Percentiles rank a stretch among this genome's conserved stretches.
Conservation (phyloP, 78 protist species). For the Cyanophora paradoxa region DNA sequence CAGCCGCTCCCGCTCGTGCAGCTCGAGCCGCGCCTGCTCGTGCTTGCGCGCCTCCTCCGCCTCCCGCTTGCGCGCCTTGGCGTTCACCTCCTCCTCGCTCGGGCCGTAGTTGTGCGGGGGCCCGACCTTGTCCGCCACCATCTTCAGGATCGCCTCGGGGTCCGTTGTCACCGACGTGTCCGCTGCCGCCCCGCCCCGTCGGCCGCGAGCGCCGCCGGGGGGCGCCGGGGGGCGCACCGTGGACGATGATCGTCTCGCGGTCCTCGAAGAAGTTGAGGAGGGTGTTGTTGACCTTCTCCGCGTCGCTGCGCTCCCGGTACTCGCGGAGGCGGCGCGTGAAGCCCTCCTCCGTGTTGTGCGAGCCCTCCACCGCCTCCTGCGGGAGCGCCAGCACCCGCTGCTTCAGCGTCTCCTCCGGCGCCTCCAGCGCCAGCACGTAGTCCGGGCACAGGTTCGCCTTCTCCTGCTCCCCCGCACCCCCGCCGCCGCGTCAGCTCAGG, state of each 20-base stretch:
- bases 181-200: too few species aligned
- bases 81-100: not conserved
- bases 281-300: not conserved
- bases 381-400: constrained; percentile 9
- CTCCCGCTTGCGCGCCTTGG: too few species aligned
- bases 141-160: not conserved
- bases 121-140: not conserved
- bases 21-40: not conserved
- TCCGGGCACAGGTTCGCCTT: too few species aligned
- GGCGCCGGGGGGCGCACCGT: too few species aligned
- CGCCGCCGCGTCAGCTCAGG: too few species aligned
- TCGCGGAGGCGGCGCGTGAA: not conserved
- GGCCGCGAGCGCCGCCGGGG: too few species aligned
- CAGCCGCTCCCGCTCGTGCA: not conserved
- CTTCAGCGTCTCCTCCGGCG: constrained; percentile 21
- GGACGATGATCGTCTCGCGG: too few species aligned
- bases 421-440: constrained; percentile 21
- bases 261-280: constrained; percentile 7
- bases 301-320: not conserved
- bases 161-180: too few species aligned
- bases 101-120: constrained; percentile 40
- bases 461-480: too few species aligned
- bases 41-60: too few species aligned
- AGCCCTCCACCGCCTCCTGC: not conserved
- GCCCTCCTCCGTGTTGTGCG: constrained; percentile 4